Evolutionary conservation across 306 rosid species (phyloP).

Genomic region (Begonia masoniana): DNA sequence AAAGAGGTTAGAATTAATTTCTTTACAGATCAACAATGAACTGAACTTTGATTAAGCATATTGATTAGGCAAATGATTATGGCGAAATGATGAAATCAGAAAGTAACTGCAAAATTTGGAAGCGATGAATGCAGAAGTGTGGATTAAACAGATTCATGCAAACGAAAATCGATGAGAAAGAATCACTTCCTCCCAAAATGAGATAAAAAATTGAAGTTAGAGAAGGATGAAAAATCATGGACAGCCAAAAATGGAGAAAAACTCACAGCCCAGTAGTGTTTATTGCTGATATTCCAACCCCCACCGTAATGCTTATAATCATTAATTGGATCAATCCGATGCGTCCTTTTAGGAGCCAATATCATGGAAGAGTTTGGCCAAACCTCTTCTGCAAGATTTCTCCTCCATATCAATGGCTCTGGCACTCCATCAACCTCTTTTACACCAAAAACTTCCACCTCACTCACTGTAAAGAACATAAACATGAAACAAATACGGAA

Average conservation of each 20-base stretch:
- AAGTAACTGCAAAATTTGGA: too few species aligned
- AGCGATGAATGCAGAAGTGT: too few species aligned
- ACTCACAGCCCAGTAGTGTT: conserved; percentile 61
- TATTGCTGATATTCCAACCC: conserved; percentile 63
- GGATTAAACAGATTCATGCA: too few species aligned
- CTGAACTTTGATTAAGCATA: too few species aligned
- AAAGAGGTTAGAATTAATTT: too few species aligned
- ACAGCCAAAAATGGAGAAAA: not conserved
- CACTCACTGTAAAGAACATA: not conserved
- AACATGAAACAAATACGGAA: not conserved
- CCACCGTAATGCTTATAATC: conserved; percentile 32
- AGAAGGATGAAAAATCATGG: not conserved
- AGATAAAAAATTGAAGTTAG: not conserved
- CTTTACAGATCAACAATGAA: too few species aligned
- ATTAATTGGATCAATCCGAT: conserved; percentile 44
- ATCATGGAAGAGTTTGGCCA: conserved; percentile 22
- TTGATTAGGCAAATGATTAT: too few species aligned
- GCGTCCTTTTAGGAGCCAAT: conserved; percentile 51
- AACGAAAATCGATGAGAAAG: too few species aligned
- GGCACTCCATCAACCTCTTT: not conserved
- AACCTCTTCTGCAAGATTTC: conserved; percentile 2
- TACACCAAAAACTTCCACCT: not conserved
- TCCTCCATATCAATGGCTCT: conserved; percentile 3
- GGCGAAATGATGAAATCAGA: too few species aligned
- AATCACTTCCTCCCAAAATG: too few species aligned